Base-by-base conservation (phyloP, 106 monocot species). In the Apostasia ramifera region DNA sequence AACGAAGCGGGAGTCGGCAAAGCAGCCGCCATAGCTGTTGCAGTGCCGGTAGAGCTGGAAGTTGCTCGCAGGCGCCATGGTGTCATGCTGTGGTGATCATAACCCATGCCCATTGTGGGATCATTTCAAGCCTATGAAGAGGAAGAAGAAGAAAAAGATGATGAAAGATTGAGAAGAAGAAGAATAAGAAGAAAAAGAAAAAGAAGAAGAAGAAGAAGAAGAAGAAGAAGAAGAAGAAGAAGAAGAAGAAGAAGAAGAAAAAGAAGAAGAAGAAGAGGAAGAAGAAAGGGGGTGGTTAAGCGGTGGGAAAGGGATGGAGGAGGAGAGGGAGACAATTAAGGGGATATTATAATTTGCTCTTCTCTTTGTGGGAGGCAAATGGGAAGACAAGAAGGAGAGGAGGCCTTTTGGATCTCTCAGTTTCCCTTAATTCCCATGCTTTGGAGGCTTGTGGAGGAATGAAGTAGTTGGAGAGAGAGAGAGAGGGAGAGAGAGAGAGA, bases 1-100 rank as follows among this genome's bases (percentile, higher is more conserved):
- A 38, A 37, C 50, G 6, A 37, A 66, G 49, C 44, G 50, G 47
- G 37, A 50, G 66, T 66, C 49, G 15, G 49, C 26, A 38, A 50
- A 49, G 66, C 57, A 15, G 74, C 59, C 74, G 38, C 66, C 74
- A 74, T 74, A 74, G 57, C 11, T 59, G 74, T 74, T 15, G 59
- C 59, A 49, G 66, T 59, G 74, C 58, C 67, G 67, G 37, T 57
- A 59, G 44, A 74, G 26, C 26, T 26, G 74, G 59, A 67, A 66
- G 59, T 59, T 58, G 40, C 74, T 57, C 10, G 67, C 57, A 6
- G 57, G 56, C 0, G 47, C 61, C 38, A 47, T 57, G 10, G 52
- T 53, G 8, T 38, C 44, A 10, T 50, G 48, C 9, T 26, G 0
- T 2, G 1, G 5, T 11, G 8, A 66, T 6, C 52, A 4, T 10